Evolutionary conservation across 768 basidiomycete species (phyloP), one percentile per base, ranked within the genome.

Genomic region (Lepiota brunneoincarnata): DNA sequence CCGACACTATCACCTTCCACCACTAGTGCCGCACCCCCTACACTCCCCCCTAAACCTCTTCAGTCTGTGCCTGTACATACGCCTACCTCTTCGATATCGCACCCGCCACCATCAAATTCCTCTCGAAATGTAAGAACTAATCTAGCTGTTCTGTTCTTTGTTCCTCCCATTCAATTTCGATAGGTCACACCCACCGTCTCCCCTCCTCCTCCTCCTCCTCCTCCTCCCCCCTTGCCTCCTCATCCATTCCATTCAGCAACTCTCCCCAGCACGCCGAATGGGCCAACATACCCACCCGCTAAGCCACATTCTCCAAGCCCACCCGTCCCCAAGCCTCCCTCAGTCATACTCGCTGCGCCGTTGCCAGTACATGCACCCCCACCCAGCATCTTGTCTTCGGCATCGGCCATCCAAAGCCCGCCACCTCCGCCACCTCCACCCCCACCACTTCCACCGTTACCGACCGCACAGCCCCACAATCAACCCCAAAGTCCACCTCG

Each of bases 21-120:
- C 28, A 24, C 26, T 37, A 24, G 2, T 34, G 5, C 15, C 12
- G 11, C 46, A 15, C 35, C 36, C 23, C 50, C 58, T 6, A 12
- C 53, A 20, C 56, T 53, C 26, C 58, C 58, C 43, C 58, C 58
- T 26, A 71, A 68, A 45, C 77, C 75, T 48, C 71, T 72, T 20
- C 74, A 73, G 11, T 67, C 71, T 38, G 51, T 70, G 37, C 31
- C 20, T 21, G 11, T 31, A 14, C 43, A 51, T 11, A 15, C 21
- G 6, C 28, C 18, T 4, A 4, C 31, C 23, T 63, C 68, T 43
- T 61, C 61, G 15, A 20, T 24, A 44, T 4, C 55, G 58, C 26
- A 43, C 58, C 56, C n/a, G n/a, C 41, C 21, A 20, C 17, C 18
- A 15, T 4, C 0, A 2, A n/a, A n/a, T n/a, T n/a, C 20, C 23